Evolutionary conservation across 305 asterid genomes (phyloP).

Genomic region (Fraxinus baroniana): DNA sequence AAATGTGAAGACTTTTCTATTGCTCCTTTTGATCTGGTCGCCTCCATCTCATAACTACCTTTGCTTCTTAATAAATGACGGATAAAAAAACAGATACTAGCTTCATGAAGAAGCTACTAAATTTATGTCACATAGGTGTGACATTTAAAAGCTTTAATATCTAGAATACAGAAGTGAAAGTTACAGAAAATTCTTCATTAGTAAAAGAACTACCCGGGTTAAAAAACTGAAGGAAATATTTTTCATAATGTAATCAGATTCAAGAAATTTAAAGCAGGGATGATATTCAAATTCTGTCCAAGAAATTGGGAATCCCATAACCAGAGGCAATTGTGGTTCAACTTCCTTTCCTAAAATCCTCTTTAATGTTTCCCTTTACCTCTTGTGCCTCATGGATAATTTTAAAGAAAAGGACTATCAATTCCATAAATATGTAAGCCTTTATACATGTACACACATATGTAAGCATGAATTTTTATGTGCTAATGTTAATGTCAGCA

Average conservation of each 20-base stretch:
- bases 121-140: not conserved
- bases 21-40: not conserved
- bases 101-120: not conserved
- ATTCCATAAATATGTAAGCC: not conserved
- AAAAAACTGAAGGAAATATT: not conserved
- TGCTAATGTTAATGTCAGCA: not conserved
- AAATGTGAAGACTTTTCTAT: not conserved
- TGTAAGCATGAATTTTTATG: not conserved
- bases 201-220: not conserved
- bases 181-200: not conserved
- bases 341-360: not conserved
- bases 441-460: not conserved
- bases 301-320: not conserved
- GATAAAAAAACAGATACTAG: not conserved
- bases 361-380: not conserved
- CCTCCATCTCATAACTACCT: not conserved
- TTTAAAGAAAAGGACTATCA: not conserved
- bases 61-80: not conserved
- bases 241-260: not conserved
- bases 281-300: not conserved
- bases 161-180: not conserved
- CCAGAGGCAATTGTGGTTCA: constrained; percentile 4
- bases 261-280: not conserved
- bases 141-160: constrained; percentile 1
- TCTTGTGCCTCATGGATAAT: not conserved